Evolutionary conservation across 768 basidiomycete genomes (phyloP), one percentile per base, ranked within the genome.

Genomic region (Leucocoprinus birnbaumii): DNA sequence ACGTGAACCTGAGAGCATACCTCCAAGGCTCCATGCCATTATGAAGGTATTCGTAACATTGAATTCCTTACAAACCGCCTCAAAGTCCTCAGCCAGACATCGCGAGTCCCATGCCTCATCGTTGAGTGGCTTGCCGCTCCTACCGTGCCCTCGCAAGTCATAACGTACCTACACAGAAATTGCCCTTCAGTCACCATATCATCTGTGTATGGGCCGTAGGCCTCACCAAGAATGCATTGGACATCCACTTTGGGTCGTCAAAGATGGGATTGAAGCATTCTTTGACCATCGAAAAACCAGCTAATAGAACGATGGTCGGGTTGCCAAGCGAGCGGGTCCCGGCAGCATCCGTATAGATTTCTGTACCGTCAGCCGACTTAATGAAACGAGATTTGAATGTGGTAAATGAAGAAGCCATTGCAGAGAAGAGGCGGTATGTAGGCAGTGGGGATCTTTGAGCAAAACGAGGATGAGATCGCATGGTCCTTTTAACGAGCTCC

Each of bases 291-390:
- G 62, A 61, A 48, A 72, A 63, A 3, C 74, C 74, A 53, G 70
- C 73, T 6, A 73, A 64, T 55, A 73, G 68, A 37, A 75, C 66
- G 31, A 75, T 49, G 16, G 65, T 59, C 19, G 67, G 71, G 43
- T 66, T 67, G 10, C 59, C 47, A 16, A 67, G 18, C 18, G 46
- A 46, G 10, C 46, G 62, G 54, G 73, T 61, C 16, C 72, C 72
- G 5, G 55, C 59, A 9, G 70, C 68, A 45, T 72, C 64, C 16
- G 72, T 69, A 53, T 65, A 73, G 43, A 76, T 67, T 25, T 55
- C 54, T 21, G 71, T 71, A 13, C 73, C 73, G 53, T 74, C 75
- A n/a, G 64, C 56, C 5, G 72, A 63, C 11, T 50, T 55, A 9
- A 59, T 26, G 40, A 51, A 34, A 11, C 53, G 53, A 14, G 45